Evolutionary conservation across 1,284 basidiomycete species (phyloP).

Genomic region (Testicularia cyperi): DNA sequence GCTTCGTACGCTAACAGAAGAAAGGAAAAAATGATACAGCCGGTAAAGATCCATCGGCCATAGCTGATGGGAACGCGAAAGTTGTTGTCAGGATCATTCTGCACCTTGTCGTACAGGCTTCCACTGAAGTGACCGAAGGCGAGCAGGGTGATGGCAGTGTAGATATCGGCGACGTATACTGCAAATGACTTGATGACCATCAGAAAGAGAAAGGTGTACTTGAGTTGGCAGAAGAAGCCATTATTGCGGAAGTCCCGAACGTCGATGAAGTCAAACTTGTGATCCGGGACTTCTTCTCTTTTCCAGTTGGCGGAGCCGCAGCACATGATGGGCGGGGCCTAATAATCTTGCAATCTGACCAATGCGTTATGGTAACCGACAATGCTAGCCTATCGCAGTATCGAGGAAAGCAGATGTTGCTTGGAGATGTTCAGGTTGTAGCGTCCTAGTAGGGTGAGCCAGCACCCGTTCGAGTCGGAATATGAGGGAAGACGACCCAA

Average conservation of each 20-base stretch:
- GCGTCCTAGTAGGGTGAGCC: too few relatives aligned
- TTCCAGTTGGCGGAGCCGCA: conserved; percentile 70
- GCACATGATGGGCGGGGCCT: conserved; percentile 47
- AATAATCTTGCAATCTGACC: too few relatives aligned
- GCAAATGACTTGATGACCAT: conserved; percentile 90
- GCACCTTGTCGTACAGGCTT: conserved; percentile 72
- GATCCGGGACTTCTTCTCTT: conserved; percentile 93
- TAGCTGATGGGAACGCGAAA: conserved; percentile 84
- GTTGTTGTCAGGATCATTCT: conserved; percentile 67
- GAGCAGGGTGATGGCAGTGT: conserved; percentile 93
- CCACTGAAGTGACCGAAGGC: conserved; percentile 88
- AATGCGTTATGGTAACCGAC: too few relatives aligned
- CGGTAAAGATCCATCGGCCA: conserved; percentile 94
- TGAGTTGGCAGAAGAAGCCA: conserved; percentile 80
- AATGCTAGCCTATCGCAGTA: too few relatives aligned
- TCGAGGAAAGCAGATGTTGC: too few relatives aligned
- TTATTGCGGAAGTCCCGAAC: conserved; percentile 86
- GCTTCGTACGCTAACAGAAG: conserved; percentile 87
- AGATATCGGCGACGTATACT: conserved; percentile 96
- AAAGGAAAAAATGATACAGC: conserved; percentile 97
- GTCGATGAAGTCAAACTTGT: conserved; percentile 99
- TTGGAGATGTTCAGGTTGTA: too few relatives aligned
- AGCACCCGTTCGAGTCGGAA: too few relatives aligned
- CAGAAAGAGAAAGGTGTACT: conserved; percentile 87
- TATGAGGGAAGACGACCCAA: too few relatives aligned